Base-by-base conservation (phyloP, 257 asterid genomes). In the Forsythia suspensa region DNA sequence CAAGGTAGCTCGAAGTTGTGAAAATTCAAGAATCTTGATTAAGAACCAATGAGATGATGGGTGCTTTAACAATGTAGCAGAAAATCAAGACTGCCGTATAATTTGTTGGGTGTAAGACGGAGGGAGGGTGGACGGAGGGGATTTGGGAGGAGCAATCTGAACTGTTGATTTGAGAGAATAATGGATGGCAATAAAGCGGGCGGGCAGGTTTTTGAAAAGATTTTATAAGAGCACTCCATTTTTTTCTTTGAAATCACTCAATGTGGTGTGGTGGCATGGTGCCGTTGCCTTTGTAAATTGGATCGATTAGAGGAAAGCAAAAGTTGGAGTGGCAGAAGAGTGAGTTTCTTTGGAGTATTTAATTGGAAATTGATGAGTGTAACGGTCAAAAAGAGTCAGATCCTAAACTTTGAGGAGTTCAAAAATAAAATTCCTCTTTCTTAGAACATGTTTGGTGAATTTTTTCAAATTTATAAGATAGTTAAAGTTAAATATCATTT, bases 321-420 rank as follows among this genome's bases (percentile, higher is more conserved):
- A 42, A 75, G 39, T 46, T 21, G 66, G 61, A 78, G 69, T 75
- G 80, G 80, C 2, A n/a, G 51, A 57, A 36, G 65, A 18, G 41
- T 40, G 24, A 15, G 8, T n/a, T 11, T 20, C 34, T 85, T 80
- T 74, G 79, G 21, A 85, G 75, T 76, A 66, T 72, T 42, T 48
- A 63, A 63, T 8, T 24, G 6, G 6, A 0, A 21, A 21, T 21
- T 29, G 16, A 59, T 63, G 70, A 63, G 51, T 81, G 83, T 76
- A 86, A 86, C 89, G 89, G 89, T 75, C 83, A 72, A 65, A 68
- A 65, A 21, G 57, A 39, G 68, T 21, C 9, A 3, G 81, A 67
- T 10, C 40, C 70, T 61, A 9, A 40, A 40, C 42, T 40, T 40
- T 40, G 42, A 40, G 42, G 42, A 40, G 42, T 6, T 40, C 5